Evolutionary conservation across 2,329 filamentous ascomycete genomes (phyloP).

Genomic region (Trichoderma arundinaceum): DNA sequence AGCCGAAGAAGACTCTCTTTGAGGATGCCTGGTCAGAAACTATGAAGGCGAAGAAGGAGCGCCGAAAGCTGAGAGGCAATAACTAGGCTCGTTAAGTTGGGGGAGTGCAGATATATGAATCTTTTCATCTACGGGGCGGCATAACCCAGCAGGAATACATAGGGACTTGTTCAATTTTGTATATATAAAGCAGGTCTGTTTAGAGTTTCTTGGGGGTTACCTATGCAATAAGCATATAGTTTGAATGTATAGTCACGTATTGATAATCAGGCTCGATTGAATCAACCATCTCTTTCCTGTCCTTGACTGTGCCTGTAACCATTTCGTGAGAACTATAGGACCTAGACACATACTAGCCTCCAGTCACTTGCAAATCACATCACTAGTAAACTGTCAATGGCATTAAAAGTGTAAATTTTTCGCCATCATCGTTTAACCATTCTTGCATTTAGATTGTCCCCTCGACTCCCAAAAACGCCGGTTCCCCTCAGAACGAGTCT

Average conservation of each 20-base stretch:
- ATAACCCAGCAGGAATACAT: too few relatives aligned
- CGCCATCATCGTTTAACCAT: slow-evolving; percentile 14
- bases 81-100: neutral
- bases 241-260: too few relatives aligned
- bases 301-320: too few relatives aligned
- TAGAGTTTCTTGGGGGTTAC: neutral
- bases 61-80: slow-evolving; percentile 19
- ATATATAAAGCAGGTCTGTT: neutral
- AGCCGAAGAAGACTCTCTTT: slow-evolving; percentile 67
- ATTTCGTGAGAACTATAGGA: too few relatives aligned
- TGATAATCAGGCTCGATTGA: too few relatives aligned
- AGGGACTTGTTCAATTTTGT: neutral
- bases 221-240: neutral
- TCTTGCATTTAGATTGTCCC: slow-evolving; percentile 9
- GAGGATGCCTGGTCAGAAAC: slow-evolving; percentile 66
- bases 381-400: neutral
- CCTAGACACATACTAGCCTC: too few relatives aligned
- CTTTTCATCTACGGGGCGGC: neutral
- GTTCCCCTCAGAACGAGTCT: neutral
- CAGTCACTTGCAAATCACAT: neutral
- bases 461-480: slow-evolving; percentile 27
- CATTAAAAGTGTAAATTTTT: neutral
- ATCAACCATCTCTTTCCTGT: too few relatives aligned
- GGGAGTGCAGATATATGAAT: neutral
- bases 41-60: slow-evolving; percentile 27